Evolutionary conservation across 1,284 basidiomycete species (phyloP), one percentile per base, ranked within the genome.

Genomic region (Microbotryum scabiosae): DNA sequence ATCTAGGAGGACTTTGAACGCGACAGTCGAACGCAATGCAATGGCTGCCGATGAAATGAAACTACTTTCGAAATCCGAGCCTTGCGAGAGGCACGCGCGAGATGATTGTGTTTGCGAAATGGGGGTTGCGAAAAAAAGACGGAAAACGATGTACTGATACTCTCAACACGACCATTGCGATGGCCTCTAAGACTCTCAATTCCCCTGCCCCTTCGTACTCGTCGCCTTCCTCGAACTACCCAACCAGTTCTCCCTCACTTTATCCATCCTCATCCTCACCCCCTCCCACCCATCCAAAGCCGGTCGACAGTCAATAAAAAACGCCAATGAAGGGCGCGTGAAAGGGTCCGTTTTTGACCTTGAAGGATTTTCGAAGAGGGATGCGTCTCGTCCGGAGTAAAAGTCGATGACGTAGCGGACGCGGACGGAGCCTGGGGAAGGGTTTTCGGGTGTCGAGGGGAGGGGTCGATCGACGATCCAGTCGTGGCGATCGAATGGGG

Each of bases 341-440:
- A 4, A 45, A 16, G 9, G 8, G 49, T 26, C 41, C 30, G 8
- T 25, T 30, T 28, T 41, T 23, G 16, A 67, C 21, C 67, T 65
- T 12, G 57, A 43, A 32, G 26, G 41, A 45, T 54, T 54, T 16
- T 36, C 73, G 75, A 51, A 54, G 28, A 65, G 54, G 14, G 78
- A 50, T 3, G 77, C 75, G 32, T 78, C 77, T 61, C 82, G 84
- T n/a, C 96, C 94, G 0, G 90, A 88, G 79, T 99, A 99, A 75
- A 97, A 99, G 76, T 99, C 94, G 69, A 99, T 97, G 60, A 99
- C 85, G 77, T 98, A 99, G 64, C 94, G 85, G 72, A 93, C 80
- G 58, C 84, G 84, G 3, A 82, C 83, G 3, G 92, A 92, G 71
- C 90, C 92, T 36, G 56, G 23, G 49, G 55, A 18, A 23, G 53